Evolutionary conservation across 257 asterid genomes (phyloP).

Genomic region (Plantago elongata): DNA sequence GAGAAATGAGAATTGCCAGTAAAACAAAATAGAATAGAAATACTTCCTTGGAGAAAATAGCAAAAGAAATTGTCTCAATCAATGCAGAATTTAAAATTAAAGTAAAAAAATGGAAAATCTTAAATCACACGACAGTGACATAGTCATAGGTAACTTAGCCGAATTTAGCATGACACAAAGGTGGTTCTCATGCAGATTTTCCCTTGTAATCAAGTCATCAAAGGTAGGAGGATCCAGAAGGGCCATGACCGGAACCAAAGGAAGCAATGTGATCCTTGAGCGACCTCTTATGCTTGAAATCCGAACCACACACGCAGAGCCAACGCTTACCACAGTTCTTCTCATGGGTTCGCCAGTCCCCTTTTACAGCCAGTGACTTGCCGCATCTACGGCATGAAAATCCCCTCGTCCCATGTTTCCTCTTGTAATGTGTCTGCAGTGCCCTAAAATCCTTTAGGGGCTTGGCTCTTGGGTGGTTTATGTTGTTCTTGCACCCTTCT

Average conservation of each 20-base stretch:
- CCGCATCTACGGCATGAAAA: conserved; percentile 62
- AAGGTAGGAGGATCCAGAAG: conserved; percentile 33
- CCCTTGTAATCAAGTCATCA: conserved; percentile 1
- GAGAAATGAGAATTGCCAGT: too few relatives aligned
- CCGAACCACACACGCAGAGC: conserved; percentile 70
- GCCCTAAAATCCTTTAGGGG: conserved; percentile 67
- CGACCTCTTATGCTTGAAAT: conserved; percentile 79
- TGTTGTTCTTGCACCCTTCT: conserved; percentile 68
- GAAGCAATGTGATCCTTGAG: conserved; percentile 68
- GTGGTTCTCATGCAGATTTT: too few relatives aligned
- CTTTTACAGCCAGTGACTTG: conserved; percentile 63
- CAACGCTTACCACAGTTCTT: conserved; percentile 80
- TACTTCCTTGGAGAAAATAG: too few relatives aligned
- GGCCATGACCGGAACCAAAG: conserved; percentile 55
- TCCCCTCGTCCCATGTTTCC: conserved; percentile 52
- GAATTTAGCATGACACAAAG: too few relatives aligned
- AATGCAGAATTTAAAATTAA: too few relatives aligned
- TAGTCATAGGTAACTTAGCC: too few relatives aligned
- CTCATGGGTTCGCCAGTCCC: conserved; percentile 80
- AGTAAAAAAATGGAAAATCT: too few relatives aligned
- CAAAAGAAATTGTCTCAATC: too few relatives aligned
- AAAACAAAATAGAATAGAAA: too few relatives aligned
- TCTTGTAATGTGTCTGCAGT: conserved; percentile 60
- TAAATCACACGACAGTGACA: too few relatives aligned
- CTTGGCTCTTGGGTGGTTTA: conserved; percentile 43